Conservation (phyloP, 2,329 filamentous ascomycete genomes). For the Aspergillus ibericus region DNA sequence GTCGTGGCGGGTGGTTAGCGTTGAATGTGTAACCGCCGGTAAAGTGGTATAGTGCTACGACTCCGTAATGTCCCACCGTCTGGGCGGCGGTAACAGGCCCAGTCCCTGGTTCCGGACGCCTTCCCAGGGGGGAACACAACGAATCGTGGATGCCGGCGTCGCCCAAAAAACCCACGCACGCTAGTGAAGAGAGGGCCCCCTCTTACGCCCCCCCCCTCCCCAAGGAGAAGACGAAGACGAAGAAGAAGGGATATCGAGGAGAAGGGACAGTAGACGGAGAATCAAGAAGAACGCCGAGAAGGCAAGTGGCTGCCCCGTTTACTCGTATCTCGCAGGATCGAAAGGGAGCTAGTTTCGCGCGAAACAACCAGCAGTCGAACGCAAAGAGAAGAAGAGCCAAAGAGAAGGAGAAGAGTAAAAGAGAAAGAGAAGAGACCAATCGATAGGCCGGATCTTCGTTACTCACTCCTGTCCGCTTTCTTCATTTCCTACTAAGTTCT, state of each 20-base stretch:
- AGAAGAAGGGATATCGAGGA: background rate
- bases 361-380: background rate
- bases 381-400: conserved; percentile 5
- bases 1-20: background rate
- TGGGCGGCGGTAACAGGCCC: background rate
- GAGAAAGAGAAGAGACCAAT: background rate
- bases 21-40: background rate
- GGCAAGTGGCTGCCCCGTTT: too few species aligned
- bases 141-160: conserved; percentile 18
- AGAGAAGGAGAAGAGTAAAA: background rate
- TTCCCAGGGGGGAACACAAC: conserved; percentile 22
- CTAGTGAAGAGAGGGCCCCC: background rate
- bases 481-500: conserved; percentile 4
- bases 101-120: conserved; percentile 18
- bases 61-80: background rate
- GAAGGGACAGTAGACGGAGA: too few species aligned
- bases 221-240: background rate
- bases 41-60: background rate
- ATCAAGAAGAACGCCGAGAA: too few species aligned
- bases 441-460: background rate
- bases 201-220: background rate
- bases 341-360: too few species aligned
- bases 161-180: conserved; percentile 12
- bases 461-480: conserved; percentile 9
- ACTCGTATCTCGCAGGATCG: too few species aligned